phyloP scores from a whole-genome alignment of 768 basidiomycete species.

The Floccularia luteovirens region DNA sequence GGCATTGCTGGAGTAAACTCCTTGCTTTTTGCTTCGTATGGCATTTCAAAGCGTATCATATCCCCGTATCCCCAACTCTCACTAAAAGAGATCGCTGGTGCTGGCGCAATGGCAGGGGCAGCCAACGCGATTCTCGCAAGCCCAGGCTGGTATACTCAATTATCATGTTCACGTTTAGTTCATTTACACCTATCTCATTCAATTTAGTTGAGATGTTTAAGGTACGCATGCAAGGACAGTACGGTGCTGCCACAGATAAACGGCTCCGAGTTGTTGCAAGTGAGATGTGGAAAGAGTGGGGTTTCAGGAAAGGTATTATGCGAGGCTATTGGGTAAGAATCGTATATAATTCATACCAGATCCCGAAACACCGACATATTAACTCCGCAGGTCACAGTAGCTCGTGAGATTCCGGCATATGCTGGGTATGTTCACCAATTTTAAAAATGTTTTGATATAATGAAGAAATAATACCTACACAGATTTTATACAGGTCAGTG shows the following conservation, averaged over 20 bases:
- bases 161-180: not conserved
- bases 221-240: conserved; percentile 95
- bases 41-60: conserved; percentile 69
- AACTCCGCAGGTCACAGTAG: conserved; percentile 78
- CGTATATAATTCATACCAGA: not conserved
- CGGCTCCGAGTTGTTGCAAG: conserved; percentile 58
- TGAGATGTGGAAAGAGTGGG: conserved; percentile 87
- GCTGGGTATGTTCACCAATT: conserved; percentile 54
- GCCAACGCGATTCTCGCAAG: conserved; percentile 86
- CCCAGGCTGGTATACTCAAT: conserved; percentile 48
- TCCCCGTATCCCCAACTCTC: conserved; percentile 86
- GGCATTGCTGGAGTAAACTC: conserved; percentile 97
- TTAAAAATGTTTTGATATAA: not conserved
- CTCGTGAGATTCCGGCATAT: conserved; percentile 93
- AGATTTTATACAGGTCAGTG: conserved; percentile 63
- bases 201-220: conserved; percentile 99
- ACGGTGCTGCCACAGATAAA: conserved; percentile 76
- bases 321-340: conserved; percentile 86
- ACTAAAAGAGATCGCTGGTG: conserved; percentile 70
- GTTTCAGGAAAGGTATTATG: conserved; percentile 87
- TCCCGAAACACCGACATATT: not conserved
- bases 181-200: not conserved
- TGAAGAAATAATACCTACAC: not conserved
- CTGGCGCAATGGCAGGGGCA: conserved; percentile 91
- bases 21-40: conserved; percentile 88